A percentile compares a stretch with the other conserved stretches of the same genome.
Evolutionary conservation across 306 rosid genomes (phyloP).

Genomic region (Castanea sativa): DNA sequence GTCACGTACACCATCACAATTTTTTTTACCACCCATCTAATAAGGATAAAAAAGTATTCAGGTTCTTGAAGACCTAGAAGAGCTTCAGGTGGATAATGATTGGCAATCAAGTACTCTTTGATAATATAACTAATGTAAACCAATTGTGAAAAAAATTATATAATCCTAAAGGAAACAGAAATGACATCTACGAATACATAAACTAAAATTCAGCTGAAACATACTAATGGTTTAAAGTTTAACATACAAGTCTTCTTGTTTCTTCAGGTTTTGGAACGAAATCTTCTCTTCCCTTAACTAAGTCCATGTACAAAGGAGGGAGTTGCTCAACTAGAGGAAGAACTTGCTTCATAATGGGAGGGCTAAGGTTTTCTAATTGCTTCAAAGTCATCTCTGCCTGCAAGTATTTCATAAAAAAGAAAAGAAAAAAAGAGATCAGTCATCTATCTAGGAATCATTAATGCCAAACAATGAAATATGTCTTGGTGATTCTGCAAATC

Average conservation of each 20-base stretch:
- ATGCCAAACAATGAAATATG: not conserved
- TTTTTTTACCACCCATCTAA: not conserved
- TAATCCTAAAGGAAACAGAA: conserved; percentile 2
- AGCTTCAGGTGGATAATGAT: not conserved
- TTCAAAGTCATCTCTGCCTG: conserved; percentile 96
- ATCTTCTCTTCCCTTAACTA: conserved; percentile 84
- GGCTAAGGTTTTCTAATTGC: conserved; percentile 80
- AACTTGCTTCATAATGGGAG: conserved; percentile 96
- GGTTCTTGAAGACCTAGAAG: not conserved
- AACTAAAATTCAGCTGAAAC: not conserved
- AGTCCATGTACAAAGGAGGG: conserved; percentile 92
- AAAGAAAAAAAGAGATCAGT: conserved; percentile 21
- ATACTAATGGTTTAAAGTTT: conserved; percentile 19
- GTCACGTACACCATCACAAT: not conserved
- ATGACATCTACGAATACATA: not conserved
- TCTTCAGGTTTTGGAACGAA: conserved; percentile 91
- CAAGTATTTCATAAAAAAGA: conserved; percentile 29
- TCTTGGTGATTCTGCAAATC: conserved; percentile 5
- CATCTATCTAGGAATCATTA: conserved; percentile 21
- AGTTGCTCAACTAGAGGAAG: conserved; percentile 96
- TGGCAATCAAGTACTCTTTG: not conserved
- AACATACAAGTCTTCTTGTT: conserved; percentile 76
- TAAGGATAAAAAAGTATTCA: not conserved
- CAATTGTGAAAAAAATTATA: conserved; percentile 13
- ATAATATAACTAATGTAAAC: not conserved